Evolutionary conservation across 1,284 basidiomycete genomes (phyloP), one percentile per base, ranked within the genome.

Genomic region (Ganoderma lucidum): DNA sequence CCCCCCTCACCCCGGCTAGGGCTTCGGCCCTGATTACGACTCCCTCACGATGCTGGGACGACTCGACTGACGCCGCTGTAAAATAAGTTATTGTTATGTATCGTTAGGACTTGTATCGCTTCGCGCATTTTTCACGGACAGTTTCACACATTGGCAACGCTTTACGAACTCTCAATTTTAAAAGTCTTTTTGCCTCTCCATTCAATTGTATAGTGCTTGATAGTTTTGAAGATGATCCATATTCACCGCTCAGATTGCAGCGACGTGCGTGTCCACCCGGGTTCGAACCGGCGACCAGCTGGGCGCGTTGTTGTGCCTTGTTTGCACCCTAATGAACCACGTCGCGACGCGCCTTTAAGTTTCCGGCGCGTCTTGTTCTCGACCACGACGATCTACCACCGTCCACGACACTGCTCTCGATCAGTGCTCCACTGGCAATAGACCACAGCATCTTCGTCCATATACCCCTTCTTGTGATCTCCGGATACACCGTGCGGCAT

Each of bases 261-360:
- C 8, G 42, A 41, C 41, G 32, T 62, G 42, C 28, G 12, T 15
- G 28, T 3, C 3, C 2, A 14, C 15, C 4, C 15, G 30, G 53
- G 53, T 56, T 56, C 53, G 53, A 56, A 56, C 53, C 30, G 0
- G 30, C 14, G 30, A 39, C 56, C 64, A 12, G 60, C 23, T 23
- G 23, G 37, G 44, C 73, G 71, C 66, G 72, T 72, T 73, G 59
- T 73, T 70, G 64, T 58, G 61, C 14, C 15, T 9, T 73, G 44
- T 73, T 73, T 72, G 68, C 19, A n/a, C 23, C 45, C 60, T 67
- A 73, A 75, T 73, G 71, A 72, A 37, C 69, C 70, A 69, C 74
- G 74, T 71, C 73, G 71, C 71, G 73, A 70, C 73, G 71, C 67
- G 68, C 39, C 65, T 61, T 23, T 23, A 23, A 23, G 0, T 23